Conservation (phyloP, 129 eudicot genomes). For the Sambucus nigra region DNA sequence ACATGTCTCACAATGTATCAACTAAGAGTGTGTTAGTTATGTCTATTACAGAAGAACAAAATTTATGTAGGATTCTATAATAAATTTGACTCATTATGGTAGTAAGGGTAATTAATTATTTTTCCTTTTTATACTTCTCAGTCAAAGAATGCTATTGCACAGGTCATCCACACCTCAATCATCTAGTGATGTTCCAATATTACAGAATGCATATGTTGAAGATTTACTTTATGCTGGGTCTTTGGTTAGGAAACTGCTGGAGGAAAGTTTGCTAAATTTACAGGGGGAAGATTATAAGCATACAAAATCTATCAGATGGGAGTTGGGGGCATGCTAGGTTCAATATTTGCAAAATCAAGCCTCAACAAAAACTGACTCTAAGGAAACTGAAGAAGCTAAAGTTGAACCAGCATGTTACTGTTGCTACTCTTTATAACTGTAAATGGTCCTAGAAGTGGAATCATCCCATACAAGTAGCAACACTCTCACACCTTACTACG, state of each 20-base stretch:
- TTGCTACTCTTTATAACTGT: no score
- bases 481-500: no score
- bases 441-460: slow-evolving; percentile 96
- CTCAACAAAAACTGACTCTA: slow-evolving; percentile 60
- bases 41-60: neutral
- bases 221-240: slow-evolving; percentile 40
- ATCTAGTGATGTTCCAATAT: slow-evolving; percentile 31
- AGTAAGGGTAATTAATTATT: neutral
- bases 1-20: no score
- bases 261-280: slow-evolving; percentile 57
- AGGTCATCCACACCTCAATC: slow-evolving; percentile 55
- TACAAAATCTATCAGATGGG: slow-evolving; percentile 82
- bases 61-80: neutral
- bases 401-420: slow-evolving; percentile 81
- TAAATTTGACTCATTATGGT: neutral
- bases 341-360: slow-evolving; percentile 90
- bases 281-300: slow-evolving; percentile 41
- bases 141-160: slow-evolving; percentile 83
- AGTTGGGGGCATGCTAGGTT: slow-evolving; percentile 99
- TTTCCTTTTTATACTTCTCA: slow-evolving; percentile 16
- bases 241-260: slow-evolving; percentile 59
- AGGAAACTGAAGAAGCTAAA: slow-evolving; percentile 60
- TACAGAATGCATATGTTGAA: slow-evolving; percentile 40
- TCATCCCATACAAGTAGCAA: no score
- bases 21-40: no score